A percentile compares a stretch with the other conserved stretches of the same genome.
Evolutionary conservation across 2,329 filamentous ascomycete genomes (phyloP).

Genomic region (Falciphora oryzae): DNA sequence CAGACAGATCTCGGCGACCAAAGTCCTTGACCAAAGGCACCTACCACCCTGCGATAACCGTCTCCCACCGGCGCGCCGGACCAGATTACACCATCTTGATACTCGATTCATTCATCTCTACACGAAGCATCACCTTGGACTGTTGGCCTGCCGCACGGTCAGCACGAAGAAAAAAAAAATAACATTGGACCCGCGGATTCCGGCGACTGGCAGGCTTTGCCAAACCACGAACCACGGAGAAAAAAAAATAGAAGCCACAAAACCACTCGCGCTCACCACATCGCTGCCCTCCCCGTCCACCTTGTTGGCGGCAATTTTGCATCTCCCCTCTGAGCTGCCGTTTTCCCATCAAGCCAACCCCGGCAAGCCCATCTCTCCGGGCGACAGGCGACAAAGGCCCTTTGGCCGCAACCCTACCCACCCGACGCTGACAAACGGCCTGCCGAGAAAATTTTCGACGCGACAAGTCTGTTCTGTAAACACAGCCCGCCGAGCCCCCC

Average conservation of each 20-base stretch:
- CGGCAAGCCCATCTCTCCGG: background rate
- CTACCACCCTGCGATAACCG: background rate
- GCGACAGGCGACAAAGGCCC: background rate
- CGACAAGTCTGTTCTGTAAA: slow-evolving; percentile 3
- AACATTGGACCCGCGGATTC: slow-evolving; percentile 6
- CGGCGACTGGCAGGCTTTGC: slow-evolving; percentile 7
- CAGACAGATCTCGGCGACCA: slow-evolving; percentile 5
- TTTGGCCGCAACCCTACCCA: background rate
- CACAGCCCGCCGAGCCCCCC: slow-evolving; percentile 2
- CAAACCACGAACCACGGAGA: background rate
- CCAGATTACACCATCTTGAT: slow-evolving; percentile 1
- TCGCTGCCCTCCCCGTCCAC: background rate
- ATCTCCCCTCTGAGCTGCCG: background rate
- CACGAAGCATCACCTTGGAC: background rate
- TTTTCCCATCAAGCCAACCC: too few species aligned
- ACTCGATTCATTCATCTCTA: background rate
- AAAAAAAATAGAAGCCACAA: slow-evolving; percentile 3
- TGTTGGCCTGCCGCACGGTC: background rate
- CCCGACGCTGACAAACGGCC: background rate
- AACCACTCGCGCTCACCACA: background rate
- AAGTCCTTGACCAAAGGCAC: slow-evolving; percentile 1
- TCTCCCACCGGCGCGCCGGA: background rate
- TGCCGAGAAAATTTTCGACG: slow-evolving; percentile 4
- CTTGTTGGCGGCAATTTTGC: background rate
- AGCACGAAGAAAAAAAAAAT: background rate